Evolutionary conservation across 495 filamentous ascomycete species (phyloP).

Genomic region (Aspergillus indologenus): DNA sequence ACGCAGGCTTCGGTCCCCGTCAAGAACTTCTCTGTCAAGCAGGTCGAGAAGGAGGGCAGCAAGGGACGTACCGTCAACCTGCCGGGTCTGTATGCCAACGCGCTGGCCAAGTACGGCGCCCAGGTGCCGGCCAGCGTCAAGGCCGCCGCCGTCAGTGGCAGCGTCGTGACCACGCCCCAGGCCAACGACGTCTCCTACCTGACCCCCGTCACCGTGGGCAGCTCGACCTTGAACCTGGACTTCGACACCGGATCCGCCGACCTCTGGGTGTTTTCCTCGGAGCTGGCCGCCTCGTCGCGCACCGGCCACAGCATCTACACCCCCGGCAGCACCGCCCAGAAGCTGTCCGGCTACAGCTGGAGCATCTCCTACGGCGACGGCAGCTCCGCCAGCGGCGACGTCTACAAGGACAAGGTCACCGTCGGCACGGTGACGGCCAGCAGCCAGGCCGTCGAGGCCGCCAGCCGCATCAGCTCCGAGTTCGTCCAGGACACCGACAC

Average conservation of each 20-base stretch:
- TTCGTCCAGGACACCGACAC: slow-evolving; percentile 59
- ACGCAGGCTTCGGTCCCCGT: neutral
- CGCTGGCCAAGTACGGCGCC: slow-evolving; percentile 45
- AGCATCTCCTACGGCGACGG: slow-evolving; percentile 70
- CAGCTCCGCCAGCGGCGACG: slow-evolving; percentile 59
- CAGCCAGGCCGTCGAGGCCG: slow-evolving; percentile 68
- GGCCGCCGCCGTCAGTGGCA: slow-evolving; percentile 45
- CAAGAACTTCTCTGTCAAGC: slow-evolving; percentile 43
- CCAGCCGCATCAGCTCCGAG: slow-evolving; percentile 53
- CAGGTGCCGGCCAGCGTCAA: slow-evolving; percentile 39
- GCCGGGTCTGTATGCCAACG: slow-evolving; percentile 38
- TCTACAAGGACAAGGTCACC: slow-evolving; percentile 67
- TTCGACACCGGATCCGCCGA: slow-evolving; percentile 77
- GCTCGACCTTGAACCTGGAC: slow-evolving; percentile 61
- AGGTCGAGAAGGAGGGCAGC: slow-evolving; percentile 29
- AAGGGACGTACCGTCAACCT: slow-evolving; percentile 32
- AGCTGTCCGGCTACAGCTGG: slow-evolving; percentile 58
- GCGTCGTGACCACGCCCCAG: slow-evolving; percentile 53
- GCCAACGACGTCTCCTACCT: slow-evolving; percentile 62
- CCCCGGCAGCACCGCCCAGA: slow-evolving; percentile 47
- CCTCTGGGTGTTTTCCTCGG: slow-evolving; percentile 58
- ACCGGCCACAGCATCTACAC: slow-evolving; percentile 62
- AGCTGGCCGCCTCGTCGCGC: slow-evolving; percentile 44
- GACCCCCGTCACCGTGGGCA: slow-evolving; percentile 63
- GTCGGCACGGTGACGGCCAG: slow-evolving; percentile 62